Evolutionary conservation across 2,329 filamentous ascomycete species (phyloP).

Genomic region (Sarocladiaceae sp.): DNA sequence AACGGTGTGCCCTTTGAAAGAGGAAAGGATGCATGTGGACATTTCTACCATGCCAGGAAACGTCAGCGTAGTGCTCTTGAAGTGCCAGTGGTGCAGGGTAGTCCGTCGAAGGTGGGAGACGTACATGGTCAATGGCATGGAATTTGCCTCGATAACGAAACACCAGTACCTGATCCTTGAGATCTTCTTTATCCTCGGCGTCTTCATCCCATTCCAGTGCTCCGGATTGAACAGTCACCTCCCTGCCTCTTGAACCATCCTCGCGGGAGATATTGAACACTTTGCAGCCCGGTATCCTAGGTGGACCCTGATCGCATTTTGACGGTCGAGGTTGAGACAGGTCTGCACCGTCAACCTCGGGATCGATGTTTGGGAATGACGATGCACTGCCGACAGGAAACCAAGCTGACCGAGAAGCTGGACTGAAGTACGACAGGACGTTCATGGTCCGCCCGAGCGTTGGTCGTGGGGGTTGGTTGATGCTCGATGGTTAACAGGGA

Average conservation of each 20-base stretch:
- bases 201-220: constrained; percentile 22
- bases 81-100: not conserved
- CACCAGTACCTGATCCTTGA: constrained; percentile 60
- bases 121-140: constrained; percentile 66
- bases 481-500: too few species aligned
- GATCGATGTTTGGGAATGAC: constrained; percentile 8
- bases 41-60: constrained; percentile 46
- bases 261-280: constrained; percentile 47
- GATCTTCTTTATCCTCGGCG: constrained; percentile 25
- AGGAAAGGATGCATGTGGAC: constrained; percentile 64
- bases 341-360: not conserved
- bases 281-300: constrained; percentile 52
- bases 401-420: not conserved
- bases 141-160: constrained; percentile 61
- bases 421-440: not conserved
- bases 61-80: constrained; percentile 3
- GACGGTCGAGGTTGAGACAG: constrained; percentile 3
- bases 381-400: not conserved
- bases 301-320: constrained; percentile 12
- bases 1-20: constrained; percentile 60
- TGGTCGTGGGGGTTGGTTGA: too few species aligned
- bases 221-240: constrained; percentile 27
- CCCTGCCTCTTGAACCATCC: constrained; percentile 30
- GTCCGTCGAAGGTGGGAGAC: constrained; percentile 22
- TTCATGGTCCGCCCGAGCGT: not conserved